phyloP scores from a whole-genome alignment of 208 protist genomes.

The Phytomonas serpens region DNA sequence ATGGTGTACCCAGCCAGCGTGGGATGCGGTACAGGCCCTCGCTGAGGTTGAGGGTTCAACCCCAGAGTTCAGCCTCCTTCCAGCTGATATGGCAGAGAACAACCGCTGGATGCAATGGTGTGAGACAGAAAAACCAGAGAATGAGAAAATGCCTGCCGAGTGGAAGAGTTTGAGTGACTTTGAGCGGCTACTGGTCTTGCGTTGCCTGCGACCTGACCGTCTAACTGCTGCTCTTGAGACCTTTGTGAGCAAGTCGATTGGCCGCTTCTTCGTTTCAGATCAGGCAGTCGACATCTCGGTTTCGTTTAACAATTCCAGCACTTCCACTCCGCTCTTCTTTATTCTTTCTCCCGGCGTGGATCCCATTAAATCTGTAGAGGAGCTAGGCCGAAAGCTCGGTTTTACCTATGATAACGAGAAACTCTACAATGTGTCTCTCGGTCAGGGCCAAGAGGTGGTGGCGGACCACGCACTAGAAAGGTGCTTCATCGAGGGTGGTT shows the following conservation, averaged over 20 bases:
- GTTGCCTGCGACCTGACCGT: conserved; percentile 95
- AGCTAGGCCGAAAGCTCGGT: conserved; percentile 92
- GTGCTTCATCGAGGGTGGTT: conserved; percentile 90
- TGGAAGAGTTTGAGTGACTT: conserved; percentile 95
- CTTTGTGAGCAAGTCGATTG: conserved; percentile 93
- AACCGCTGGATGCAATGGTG: conserved; percentile 90
- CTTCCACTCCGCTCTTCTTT: conserved; percentile 97
- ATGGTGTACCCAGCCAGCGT: conserved; percentile 90
- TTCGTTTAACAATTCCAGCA: conserved; percentile 93
- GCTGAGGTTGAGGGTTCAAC: conserved; percentile 84
- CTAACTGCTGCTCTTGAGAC: conserved; percentile 91
- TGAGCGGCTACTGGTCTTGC: conserved; percentile 94
- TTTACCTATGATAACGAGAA: conserved; percentile 94
- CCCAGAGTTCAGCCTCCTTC: conserved; percentile 83
- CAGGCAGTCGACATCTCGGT: conserved; percentile 91
- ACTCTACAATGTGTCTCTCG: conserved; percentile 96
- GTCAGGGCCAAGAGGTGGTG: conserved; percentile 97
- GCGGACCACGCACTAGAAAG: conserved; percentile 94
- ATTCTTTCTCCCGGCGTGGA: conserved; percentile 98
- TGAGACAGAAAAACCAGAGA: conserved; percentile 88
- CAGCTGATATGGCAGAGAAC: conserved; percentile 87
- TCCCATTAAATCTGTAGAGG: conserved; percentile 93
- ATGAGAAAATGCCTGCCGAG: conserved; percentile 89
- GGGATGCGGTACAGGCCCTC: conserved; percentile 88
- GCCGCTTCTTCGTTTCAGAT: conserved; percentile 93